Base-by-base conservation (phyloP, 805 yeast species). In the Blastobotrys peoriensis region DNA sequence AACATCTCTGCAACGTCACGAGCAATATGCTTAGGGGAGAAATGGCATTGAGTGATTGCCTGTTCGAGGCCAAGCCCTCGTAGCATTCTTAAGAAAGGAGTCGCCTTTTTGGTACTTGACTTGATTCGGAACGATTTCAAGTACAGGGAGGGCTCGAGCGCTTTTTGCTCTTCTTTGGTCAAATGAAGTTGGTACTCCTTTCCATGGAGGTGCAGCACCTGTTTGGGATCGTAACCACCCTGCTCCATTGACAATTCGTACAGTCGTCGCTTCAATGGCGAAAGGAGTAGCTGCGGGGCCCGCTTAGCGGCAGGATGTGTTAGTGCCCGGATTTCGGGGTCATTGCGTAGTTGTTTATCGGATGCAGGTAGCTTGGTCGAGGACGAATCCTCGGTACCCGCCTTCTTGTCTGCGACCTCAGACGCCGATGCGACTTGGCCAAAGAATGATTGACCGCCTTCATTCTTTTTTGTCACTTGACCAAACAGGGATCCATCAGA, bases 41-140 rank as follows among this genome's bases (percentile, higher is more conserved):
- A 91, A 64, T 91, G 97, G 55, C 89, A 81, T 67, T 89, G 97
- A 34, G 91, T 86, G 54, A 91, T 83, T 42, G 97, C 98, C 36
- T 76, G 77, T 54, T 79, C 76, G 28, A 86, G 78, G 43, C 78
- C 74, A 65, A 84, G 67, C 27, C 82, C 82, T 46, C 86, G 75
- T 47, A 89, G 75, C 58, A 88, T 77, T 53, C 97, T 74, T 52
- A 86, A 71, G 40, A 87, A 83, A 33, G 79, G 70, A 8, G 86
- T 86, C 37, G 93, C 86, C 67, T 91, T 91, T 66, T 91, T 91
- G 70, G 83, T 76, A 4, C 95, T 81, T n/a, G 89, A 76, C 63
- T 86, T 86, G 55, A 89, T 74, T 64, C 98, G 76, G 70, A 73
- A 81, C 8, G 95, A 83, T 61, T 83, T 75, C 46, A 85, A 65